Base-by-base conservation (phyloP, 73 alveolate genomes). In the Blepharisma stoltei region DNA sequence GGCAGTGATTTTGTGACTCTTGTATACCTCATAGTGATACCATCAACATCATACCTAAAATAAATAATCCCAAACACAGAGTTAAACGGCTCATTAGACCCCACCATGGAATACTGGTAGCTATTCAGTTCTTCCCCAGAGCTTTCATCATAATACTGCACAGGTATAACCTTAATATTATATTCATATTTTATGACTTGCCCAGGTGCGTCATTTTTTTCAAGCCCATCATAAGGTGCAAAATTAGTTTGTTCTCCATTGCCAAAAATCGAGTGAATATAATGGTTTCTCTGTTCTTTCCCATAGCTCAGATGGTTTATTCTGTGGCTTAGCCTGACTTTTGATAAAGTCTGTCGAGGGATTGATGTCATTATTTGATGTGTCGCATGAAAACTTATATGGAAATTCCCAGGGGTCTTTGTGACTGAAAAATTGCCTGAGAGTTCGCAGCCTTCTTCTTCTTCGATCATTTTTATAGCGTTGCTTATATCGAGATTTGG, bases 91-190 rank as follows among this genome's bases (percentile, higher is more conserved):
- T 83, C 89, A 71, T 87, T 86, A 66, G 85, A 78, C 68, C 87
- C 89, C 23, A 88, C 91, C 32, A 97, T 93, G 76, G 90, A 93
- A 83, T 96, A 89, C 68, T 93, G 88, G 48, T 88, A 96, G 54
- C 81, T 76, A 47, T 88, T 82, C 47, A 69, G 77, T 8, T 69
- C 60, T 5, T 89, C 90, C 25, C 83, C 69, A 4, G 84, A 70
- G 81, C 89, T 93, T 41, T 70, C 78, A 81, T 90, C 94, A 67
- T 83, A 84, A 54, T 32, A 32, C 41, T 32, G 41, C 41, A 98
- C 83, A 6, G 99, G 99, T 43, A 96, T 99, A 50, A 95, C 94
- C 38, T 92, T 90, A 54, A 94, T 60, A 70, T 93, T 90, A 89
- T 92, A 96, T 85, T 90, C 92, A 78, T 86, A 83, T 73, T 90